Conservation (phyloP, 2,329 filamentous ascomycete species). For the Phialophora macrospora region DNA sequence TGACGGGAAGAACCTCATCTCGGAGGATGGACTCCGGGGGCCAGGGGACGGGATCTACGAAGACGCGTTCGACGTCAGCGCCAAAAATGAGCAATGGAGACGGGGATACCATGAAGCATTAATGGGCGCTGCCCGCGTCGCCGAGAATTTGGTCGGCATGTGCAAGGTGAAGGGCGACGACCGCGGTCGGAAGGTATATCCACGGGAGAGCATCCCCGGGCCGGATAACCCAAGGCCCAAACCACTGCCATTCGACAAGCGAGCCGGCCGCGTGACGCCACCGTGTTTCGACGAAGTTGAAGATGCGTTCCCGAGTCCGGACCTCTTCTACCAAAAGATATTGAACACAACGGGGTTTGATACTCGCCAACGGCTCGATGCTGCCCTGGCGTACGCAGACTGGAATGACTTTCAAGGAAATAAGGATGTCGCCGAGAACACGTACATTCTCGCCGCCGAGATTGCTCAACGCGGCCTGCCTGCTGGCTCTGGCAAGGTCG, state of each 20-base stretch:
- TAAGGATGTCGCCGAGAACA: constrained; percentile 67
- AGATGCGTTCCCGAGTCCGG: constrained; percentile 70
- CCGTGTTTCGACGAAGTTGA: constrained; percentile 78
- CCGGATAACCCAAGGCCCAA: constrained; percentile 81
- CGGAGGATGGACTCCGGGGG: constrained; percentile 47
- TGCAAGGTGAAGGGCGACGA: constrained; percentile 68
- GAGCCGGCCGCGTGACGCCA: constrained; percentile 48
- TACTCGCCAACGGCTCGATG: constrained; percentile 77
- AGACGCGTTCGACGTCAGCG: constrained; percentile 66
- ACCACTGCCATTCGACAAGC: constrained; percentile 69
- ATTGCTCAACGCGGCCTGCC: constrained; percentile 67
- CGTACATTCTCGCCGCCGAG: constrained; percentile 76
- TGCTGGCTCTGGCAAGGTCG: constrained; percentile 43
- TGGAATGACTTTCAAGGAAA: constrained; percentile 80
- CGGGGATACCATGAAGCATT: constrained; percentile 83
- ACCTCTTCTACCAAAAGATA: constrained; percentile 80
- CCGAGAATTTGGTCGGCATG: constrained; percentile 78
- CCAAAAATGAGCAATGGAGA: constrained; percentile 81
- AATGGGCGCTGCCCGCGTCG: constrained; percentile 74
- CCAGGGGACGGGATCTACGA: constrained; percentile 59
- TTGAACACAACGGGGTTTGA: constrained; percentile 80
- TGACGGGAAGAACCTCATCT: constrained; percentile 69
- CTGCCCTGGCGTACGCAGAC: constrained; percentile 79
- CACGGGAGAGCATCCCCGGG: constrained; percentile 74
- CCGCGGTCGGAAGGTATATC: constrained; percentile 56